Percentiles rank a stretch among this genome's conserved stretches.
These are phyloP conservation scores for Komagataella mondaviorum DNA, from an alignment of 805 yeast genomes.

Conservation along the genomic window DNA sequence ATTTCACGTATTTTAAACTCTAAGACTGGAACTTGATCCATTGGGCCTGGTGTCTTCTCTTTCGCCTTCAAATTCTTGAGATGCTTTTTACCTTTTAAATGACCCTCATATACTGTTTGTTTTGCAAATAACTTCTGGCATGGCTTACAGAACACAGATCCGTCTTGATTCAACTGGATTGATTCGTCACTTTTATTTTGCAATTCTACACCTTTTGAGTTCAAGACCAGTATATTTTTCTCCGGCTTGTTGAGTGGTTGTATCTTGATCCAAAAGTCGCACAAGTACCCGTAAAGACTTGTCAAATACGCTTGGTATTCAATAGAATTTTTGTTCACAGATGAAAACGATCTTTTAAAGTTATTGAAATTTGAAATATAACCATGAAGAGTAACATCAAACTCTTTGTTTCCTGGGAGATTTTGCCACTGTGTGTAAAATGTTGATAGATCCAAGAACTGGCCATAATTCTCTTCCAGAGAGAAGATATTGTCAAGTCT, in stretches of 20 bases:
- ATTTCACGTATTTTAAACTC: slow-evolving; percentile 27
- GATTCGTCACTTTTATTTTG: slow-evolving; percentile 9
- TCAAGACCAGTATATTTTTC: slow-evolving; percentile 1
- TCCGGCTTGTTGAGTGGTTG: slow-evolving; percentile 34
- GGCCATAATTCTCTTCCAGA: slow-evolving; percentile 52
- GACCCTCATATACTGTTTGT: slow-evolving; percentile 51
- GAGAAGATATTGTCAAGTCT: slow-evolving; percentile 37
- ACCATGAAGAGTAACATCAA: slow-evolving; percentile 12
- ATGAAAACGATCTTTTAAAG: slow-evolving; percentile 20
- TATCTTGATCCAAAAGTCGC: slow-evolving; percentile 28
- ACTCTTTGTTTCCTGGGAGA: slow-evolving; percentile 18
- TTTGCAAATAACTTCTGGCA: slow-evolving; percentile 58
- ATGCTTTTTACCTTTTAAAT: slow-evolving; percentile 68
- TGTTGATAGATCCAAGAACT: slow-evolving; percentile 39
- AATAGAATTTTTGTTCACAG: slow-evolving; percentile 10
- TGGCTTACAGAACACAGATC: slow-evolving; percentile 35
- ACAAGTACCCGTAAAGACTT: slow-evolving; percentile 35
- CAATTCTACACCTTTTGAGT: not conserved
- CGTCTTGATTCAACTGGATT: slow-evolving; percentile 10
- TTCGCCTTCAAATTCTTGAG: slow-evolving; percentile 25
- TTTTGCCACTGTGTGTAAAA: slow-evolving; percentile 43
- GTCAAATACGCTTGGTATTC: slow-evolving; percentile 31
- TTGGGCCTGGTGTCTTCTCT: slow-evolving; percentile 6
- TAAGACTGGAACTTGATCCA: slow-evolving; percentile 9
- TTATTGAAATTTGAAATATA: slow-evolving; percentile 38